A percentile compares a stretch with the other conserved stretches of the same genome.
phyloP scores from a whole-genome alignment of 179 eudicot species.

The Sideroxylon spinosum region DNA sequence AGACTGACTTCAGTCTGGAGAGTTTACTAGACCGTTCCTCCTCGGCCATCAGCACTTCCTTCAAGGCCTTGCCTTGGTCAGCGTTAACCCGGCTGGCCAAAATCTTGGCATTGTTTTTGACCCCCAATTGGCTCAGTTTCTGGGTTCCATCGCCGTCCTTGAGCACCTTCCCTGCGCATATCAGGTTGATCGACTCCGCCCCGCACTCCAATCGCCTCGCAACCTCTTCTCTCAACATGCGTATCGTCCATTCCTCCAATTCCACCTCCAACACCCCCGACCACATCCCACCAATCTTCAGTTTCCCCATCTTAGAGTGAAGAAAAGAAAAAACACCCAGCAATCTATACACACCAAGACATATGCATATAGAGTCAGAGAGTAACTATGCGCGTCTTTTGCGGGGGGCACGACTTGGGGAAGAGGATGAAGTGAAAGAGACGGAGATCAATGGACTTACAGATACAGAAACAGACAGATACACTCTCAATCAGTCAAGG shows the following conservation, averaged over 20 bases:
- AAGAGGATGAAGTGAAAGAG: slow-evolving; percentile 2
- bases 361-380: not conserved
- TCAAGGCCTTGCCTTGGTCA: slow-evolving; percentile 40
- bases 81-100: slow-evolving; percentile 43
- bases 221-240: slow-evolving; percentile 54
- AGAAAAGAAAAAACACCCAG: not conserved
- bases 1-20: slow-evolving; percentile 55
- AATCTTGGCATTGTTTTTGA: slow-evolving; percentile 64
- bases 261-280: slow-evolving; percentile 63
- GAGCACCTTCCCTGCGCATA: slow-evolving; percentile 63
- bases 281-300: slow-evolving; percentile 82
- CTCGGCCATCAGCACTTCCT: slow-evolving; percentile 53
- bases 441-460: not conserved
- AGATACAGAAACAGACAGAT: too few species aligned
- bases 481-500: too few species aligned
- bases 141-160: slow-evolving; percentile 43
- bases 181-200: slow-evolving; percentile 47
- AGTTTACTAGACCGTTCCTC: slow-evolving; percentile 59
- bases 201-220: slow-evolving; percentile 41
- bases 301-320: slow-evolving; percentile 31
- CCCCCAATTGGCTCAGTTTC: slow-evolving; percentile 49
- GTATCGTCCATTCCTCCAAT: slow-evolving; percentile 58
- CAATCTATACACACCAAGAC: not conserved
- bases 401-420: not conserved
- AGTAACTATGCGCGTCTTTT: not conserved